These are phyloP conservation scores for Sphenostylis stenocarpa DNA, from an alignment of 306 rosid species.

Conservation along the genomic window DNA sequence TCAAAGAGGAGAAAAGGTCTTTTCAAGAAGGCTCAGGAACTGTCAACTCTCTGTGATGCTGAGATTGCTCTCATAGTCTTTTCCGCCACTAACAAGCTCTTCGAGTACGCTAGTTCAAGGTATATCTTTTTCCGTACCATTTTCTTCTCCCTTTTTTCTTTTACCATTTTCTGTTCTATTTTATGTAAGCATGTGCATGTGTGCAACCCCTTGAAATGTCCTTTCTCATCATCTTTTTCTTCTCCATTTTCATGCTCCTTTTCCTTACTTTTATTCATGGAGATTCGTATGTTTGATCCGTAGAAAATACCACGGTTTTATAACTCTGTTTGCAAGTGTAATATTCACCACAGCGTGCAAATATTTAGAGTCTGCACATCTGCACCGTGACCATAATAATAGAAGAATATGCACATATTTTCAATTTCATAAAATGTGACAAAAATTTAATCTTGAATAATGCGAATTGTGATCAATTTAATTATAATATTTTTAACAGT, in stretches of 20 bases:
- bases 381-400: too few relatives aligned
- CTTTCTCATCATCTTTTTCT: background rate
- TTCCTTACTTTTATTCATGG: background rate
- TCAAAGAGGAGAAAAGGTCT: slow-evolving; percentile 50
- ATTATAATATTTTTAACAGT: too few relatives aligned
- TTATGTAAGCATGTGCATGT: background rate
- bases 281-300: background rate
- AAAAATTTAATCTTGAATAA: too few relatives aligned
- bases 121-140: background rate
- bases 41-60: slow-evolving; percentile 32
- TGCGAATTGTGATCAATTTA: too few relatives aligned
- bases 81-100: slow-evolving; percentile 44
- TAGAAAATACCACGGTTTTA: background rate
- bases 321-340: too few relatives aligned
- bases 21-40: slow-evolving; percentile 47
- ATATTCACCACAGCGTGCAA: too few relatives aligned
- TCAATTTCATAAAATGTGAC: too few relatives aligned
- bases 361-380: too few relatives aligned
- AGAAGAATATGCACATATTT: too few relatives aligned
- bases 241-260: background rate
- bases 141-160: background rate
- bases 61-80: slow-evolving; percentile 45
- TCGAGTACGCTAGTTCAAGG: slow-evolving; percentile 48
- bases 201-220: background rate
- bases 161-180: background rate